These are phyloP conservation scores for Stentor roeselii DNA, from an alignment of 73 alveolate species.

Conservation along the genomic window DNA sequence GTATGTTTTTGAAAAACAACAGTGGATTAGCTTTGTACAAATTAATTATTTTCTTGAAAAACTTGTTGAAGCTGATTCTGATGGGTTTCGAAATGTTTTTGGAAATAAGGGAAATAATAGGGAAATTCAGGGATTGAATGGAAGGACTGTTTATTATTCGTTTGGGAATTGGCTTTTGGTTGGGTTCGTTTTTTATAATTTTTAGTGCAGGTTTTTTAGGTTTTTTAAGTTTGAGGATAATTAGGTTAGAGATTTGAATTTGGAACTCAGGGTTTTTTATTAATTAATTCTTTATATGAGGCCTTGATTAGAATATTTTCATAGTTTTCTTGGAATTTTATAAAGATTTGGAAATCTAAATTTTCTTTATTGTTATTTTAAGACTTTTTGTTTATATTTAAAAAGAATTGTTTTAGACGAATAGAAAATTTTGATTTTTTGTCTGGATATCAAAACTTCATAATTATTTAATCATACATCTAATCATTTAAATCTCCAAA, in stretches of 20 bases:
- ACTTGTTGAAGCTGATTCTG: not conserved
- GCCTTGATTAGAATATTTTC: not conserved
- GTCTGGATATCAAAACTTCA: not conserved
- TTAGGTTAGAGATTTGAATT: too few relatives aligned
- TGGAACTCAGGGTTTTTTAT: too few relatives aligned
- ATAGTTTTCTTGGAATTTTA: not conserved
- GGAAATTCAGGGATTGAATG: not conserved
- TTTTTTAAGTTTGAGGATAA: too few relatives aligned
- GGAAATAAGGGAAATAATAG: not conserved
- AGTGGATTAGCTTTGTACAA: not conserved
- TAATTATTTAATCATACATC: too few relatives aligned
- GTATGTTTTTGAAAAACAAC: constrained; percentile 21
- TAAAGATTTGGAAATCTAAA: too few relatives aligned
- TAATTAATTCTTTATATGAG: not conserved
- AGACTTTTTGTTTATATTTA: too few relatives aligned
- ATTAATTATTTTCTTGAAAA: not conserved
- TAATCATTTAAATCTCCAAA: too few relatives aligned
- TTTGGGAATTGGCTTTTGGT: too few relatives aligned
- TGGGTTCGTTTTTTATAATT: too few relatives aligned
- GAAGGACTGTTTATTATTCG: constrained; percentile 1
- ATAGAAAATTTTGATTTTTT: not conserved
- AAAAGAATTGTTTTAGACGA: not conserved
- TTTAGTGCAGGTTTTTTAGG: too few relatives aligned
- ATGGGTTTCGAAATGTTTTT: not conserved
- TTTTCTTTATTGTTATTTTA: too few relatives aligned